Evolutionary conservation across 495 filamentous ascomycete species (phyloP), one percentile per base, ranked within the genome.

Genomic region (Daldinia concentrica): DNA sequence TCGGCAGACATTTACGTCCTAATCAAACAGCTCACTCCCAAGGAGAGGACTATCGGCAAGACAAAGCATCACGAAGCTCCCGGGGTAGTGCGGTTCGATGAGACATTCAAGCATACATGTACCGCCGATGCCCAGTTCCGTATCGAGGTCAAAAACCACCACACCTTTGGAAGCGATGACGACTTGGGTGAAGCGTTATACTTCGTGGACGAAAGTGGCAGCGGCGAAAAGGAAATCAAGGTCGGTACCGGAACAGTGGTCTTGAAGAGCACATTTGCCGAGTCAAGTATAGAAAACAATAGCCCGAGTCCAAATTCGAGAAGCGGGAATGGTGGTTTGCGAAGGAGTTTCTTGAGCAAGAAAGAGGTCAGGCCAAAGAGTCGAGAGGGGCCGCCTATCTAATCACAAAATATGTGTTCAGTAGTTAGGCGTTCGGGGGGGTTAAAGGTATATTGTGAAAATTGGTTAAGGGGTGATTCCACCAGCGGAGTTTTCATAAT

Each of bases 121-220:
- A 88, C 90, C 6, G 89, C 95, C 5, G 95, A 97, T 75, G 87
- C 92, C 43, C 89, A 92, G 77, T 98, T 97, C 83, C 90, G 92
- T 78, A 75, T 99, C 55, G 85, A 90, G 62, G 95, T 94, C 56
- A 91, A 93, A 66, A 89, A 92, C 74, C 92, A 97, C 76, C 86
- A 91, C 68, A 91, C 90, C 4, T 93, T 98, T 73, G 89, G 92
- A 41, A 90, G 86, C 41, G 94, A 97, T 73, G 88, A 91, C 50
- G 84, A 88, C 30, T 83, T 98, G 9, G 95, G 95, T 48, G 94
- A 98, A 72, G 86, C 84, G 0, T 69, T 90, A n/a, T 97, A 97
- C 83, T 94, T 96, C 75, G 90, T 99, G 14, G 92, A 92, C 62
- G 94, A 99, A 74, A 90, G 90, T 62, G 89, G 90, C 15, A 89